Base-by-base conservation (phyloP, 1,284 basidiomycete species). In the Psilocybe mexicana region DNA sequence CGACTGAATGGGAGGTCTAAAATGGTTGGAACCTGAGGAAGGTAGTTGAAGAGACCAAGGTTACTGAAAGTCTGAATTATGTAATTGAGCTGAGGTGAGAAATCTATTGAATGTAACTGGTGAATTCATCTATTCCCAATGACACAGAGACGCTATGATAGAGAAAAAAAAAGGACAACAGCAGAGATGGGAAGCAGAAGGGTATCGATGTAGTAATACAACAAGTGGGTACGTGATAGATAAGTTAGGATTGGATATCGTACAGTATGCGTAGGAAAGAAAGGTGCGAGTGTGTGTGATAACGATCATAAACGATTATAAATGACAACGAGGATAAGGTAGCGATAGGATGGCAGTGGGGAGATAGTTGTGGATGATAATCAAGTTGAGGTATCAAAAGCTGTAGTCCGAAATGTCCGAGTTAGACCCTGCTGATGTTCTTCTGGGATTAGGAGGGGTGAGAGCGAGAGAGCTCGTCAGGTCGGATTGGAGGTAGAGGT, bases 321-420 rank as follows among this genome's bases (percentile, higher is more conserved):
- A 48, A 48, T 35, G 35, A 48, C 10, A 30, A 35, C n/a, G 18
- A 48, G 30, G 45, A n/a, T 49, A 35, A 38, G 42, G 24, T 48
- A 53, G 18, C 11, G 47, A 52, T 35, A 47, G 49, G 38, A 40
- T 40, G 38, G 33, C 30, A 57, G 18, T 18, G 18, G 18, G 18
- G 18, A 18, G 18, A 18, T 18, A 18, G 43, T 25, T 36, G 49
- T 42, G 45, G 52, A 25, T 33, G 45, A 51, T 51, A 14, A 53
- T 59, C 54, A 52, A 40, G 52, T 18, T 14, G 36, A 33, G 8
- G 30, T 33, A 33, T 65, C 62, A 72, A 48, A 61, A 64, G 63
- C 69, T 69, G 58, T 69, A 69, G 45, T 72, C 70, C 14, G 70
- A 73, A 48, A 72, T 35, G 28, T 35, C 76, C 8, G 75, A 74